phyloP scores from a whole-genome alignment of 805 yeast species.

The Yueomyces sp. region DNA sequence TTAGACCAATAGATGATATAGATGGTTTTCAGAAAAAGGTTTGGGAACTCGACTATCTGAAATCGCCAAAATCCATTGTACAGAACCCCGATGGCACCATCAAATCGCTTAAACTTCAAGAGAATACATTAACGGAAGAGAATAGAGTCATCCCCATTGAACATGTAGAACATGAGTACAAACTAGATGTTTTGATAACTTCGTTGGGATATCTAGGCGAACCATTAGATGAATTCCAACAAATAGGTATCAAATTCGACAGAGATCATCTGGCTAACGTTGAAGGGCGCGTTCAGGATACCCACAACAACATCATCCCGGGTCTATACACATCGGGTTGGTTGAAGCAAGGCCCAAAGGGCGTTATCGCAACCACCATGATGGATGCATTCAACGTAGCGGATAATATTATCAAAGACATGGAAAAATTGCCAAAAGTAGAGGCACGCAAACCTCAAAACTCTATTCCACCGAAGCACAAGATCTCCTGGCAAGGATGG shows the following conservation, averaged over 20 bases:
- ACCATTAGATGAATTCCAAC: constrained; percentile 46
- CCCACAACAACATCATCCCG: constrained; percentile 12
- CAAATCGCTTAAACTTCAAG: constrained; percentile 13
- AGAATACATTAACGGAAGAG: constrained; percentile 9
- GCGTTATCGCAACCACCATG: constrained; percentile 87
- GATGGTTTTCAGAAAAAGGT: constrained; percentile 12
- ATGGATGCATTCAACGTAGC: constrained; percentile 70
- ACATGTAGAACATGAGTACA: constrained; percentile 16
- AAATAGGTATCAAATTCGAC: constrained; percentile 37
- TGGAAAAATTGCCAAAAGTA: constrained; percentile 9
- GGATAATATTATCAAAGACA: constrained; percentile 46
- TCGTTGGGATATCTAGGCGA: constrained; percentile 75
- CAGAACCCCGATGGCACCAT: constrained; percentile 27
- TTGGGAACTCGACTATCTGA: constrained; percentile 64
- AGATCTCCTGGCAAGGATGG: constrained; percentile 23
- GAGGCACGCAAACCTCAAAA: constrained; percentile 1
- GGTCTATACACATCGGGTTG: constrained; percentile 81
- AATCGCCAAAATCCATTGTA: constrained; percentile 44
- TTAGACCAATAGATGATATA: constrained; percentile 2
- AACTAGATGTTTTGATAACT: constrained; percentile 56
- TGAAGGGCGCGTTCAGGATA: constrained; percentile 31
- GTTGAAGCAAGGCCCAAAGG: constrained; percentile 77
- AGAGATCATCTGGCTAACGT: constrained; percentile 34
- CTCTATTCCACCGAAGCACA: constrained; percentile 3
- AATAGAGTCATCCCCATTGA: constrained; percentile 15